Base-by-base conservation (phyloP, 306 rosid species). In the Dalbergia cochinchinensis region DNA sequence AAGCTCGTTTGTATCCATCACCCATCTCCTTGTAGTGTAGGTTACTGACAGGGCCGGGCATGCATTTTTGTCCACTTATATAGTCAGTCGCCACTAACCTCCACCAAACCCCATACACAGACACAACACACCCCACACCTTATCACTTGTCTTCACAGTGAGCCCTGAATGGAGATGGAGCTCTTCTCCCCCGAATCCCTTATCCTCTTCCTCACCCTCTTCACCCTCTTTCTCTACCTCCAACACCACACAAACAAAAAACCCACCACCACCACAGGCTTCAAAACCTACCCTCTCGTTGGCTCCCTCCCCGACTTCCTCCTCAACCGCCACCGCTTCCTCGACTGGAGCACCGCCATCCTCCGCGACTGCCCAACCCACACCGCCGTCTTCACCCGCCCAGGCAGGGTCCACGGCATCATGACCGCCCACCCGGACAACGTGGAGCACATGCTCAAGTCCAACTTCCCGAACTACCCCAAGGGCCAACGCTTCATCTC, bases 381-480 rank as follows among this genome's bases (percentile, higher is more conserved):
- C 84, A 85, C 97, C 61, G 84, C 87, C 81, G 68, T 86, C 42
- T 68, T 84, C 59, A 4, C 1, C 19, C 91, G 88, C 26, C 90
- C 93, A 4, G 87, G 80, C 37, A 82, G 35, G 0, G 2, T 75
- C 71, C 60, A 3, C 0, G 87, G 90, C 69, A 0, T 93, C 77
- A 62, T 88, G 5, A 91, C 94, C 0, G 97, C 94, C 5, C 84
- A 90, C 79, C 93, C 98, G 0, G 19, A 47, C 13, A 90, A 87
- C 83, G 94, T 91, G 0, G 89, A 92, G 54, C 85, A 89, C 86
- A 83, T 91, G 65, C 90, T 93, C 12, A 90, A 86, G 45, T 83
- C 93, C 78, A 85, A 85, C 15, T 91, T 93, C 86, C 83, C 87
- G 0, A 93, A 93, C 83, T 91, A 91, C 66, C 93, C 98, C 0